phyloP scores from a whole-genome alignment of 176 grass and related monocot genomes.

The Bonia amplexicaulis region DNA sequence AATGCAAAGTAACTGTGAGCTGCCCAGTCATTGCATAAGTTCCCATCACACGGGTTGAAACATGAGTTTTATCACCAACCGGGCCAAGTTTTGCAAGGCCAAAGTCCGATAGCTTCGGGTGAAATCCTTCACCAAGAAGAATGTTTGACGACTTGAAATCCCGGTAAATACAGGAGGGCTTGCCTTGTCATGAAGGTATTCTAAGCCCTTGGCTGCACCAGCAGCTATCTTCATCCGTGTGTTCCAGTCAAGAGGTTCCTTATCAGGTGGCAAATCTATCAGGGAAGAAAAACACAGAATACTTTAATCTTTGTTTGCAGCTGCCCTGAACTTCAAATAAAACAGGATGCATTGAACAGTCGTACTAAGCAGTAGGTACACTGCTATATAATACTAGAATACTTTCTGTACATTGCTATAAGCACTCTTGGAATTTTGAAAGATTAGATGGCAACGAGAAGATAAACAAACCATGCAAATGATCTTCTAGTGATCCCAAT shows the following conservation, averaged over 20 bases:
- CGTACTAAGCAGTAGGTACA: not conserved
- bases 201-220: constrained; percentile 84
- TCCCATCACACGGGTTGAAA: constrained; percentile 90
- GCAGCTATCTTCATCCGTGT: constrained; percentile 92
- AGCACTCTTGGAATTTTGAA: constrained; percentile 17
- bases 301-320: not conserved
- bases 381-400: not conserved
- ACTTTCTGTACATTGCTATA: constrained; percentile 3
- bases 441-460: constrained; percentile 21
- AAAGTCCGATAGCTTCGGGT: constrained; percentile 81
- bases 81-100: constrained; percentile 89
- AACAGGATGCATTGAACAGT: not conserved
- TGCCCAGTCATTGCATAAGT: constrained; percentile 94
- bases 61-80: constrained; percentile 90
- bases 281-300: constrained; percentile 2
- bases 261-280: constrained; percentile 73
- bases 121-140: constrained; percentile 79
- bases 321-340: not conserved
- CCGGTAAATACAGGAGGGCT: constrained; percentile 81
- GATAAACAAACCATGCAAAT: constrained; percentile 75
- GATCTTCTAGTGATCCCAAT: constrained; percentile 90
- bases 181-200: constrained; percentile 88
- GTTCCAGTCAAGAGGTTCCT: constrained; percentile 86
- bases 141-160: constrained; percentile 97
- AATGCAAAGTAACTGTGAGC: constrained; percentile 41